phyloP scores from a whole-genome alignment of 2,329 filamentous ascomycete species.

The Bipolaris gigantea region DNA sequence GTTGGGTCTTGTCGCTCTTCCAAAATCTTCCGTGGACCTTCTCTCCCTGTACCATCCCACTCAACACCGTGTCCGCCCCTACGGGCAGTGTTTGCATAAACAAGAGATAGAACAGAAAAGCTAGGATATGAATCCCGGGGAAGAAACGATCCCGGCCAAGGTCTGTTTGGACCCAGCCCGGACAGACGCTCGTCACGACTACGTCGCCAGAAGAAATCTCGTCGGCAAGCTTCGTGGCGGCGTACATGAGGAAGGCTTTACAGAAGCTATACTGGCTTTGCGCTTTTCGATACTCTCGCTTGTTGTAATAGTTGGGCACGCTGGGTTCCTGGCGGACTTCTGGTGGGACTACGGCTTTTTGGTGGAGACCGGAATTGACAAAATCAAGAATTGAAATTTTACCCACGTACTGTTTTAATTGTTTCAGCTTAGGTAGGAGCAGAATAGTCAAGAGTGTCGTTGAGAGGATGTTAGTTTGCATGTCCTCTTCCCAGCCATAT shows the following conservation, averaged over 20 bases:
- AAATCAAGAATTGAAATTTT: conserved; percentile 38
- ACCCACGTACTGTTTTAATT: conserved; percentile 24
- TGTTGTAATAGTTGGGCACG: conserved; percentile 39
- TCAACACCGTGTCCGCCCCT: conserved; percentile 39
- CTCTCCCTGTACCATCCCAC: conserved; percentile 40
- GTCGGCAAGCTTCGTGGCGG: conserved; percentile 32
- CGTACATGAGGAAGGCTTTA: conserved; percentile 45
- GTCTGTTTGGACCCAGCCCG: conserved; percentile 35
- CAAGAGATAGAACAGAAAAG: conserved; percentile 23
- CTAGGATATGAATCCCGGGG: conserved; percentile 29
- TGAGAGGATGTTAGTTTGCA: conserved; percentile 63
- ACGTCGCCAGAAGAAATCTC: conserved; percentile 33
- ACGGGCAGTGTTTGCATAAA: conserved; percentile 32
- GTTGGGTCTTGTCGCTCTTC: conserved; percentile 39
- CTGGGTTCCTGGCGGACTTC: conserved; percentile 25
- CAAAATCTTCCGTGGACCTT: conserved; percentile 42
- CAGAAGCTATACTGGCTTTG: conserved; percentile 34
- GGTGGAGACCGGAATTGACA: conserved; percentile 38
- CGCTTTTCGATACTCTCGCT: conserved; percentile 29
- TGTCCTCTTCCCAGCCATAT: conserved; percentile 48
- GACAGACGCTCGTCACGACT: conserved; percentile 43
- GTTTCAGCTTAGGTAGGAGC: conserved; percentile 48
- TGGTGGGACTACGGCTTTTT: conserved; percentile 27
- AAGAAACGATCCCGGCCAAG: conserved; percentile 38
- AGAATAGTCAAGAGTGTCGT: conserved; percentile 58